Percentiles rank a stretch among this genome's conserved stretches.
Conservation (phyloP, 306 rosid species). For the apple (Malus domestica) region ASM211411v1 NC_041802.1:6608001-6608500, state of each 20-base stretch:
- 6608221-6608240: slow-evolving; percentile 78
- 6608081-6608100: slow-evolving; percentile 60
- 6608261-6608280: slow-evolving; percentile 66
- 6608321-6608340: slow-evolving; percentile 42
- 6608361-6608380: too few relatives aligned
- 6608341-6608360: too few relatives aligned
- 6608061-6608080: slow-evolving; percentile 68
- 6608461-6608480: too few relatives aligned
- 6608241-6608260: slow-evolving; percentile 76
- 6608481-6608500: too few relatives aligned
- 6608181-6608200: slow-evolving; percentile 66
- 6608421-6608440: too few relatives aligned
- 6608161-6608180: slow-evolving; percentile 73
- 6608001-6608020: slow-evolving; percentile 57
- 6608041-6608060: slow-evolving; percentile 81
- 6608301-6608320: slow-evolving; percentile 66
- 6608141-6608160: slow-evolving; percentile 63
- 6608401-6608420: too few relatives aligned
- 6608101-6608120: slow-evolving; percentile 50
- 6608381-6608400: too few relatives aligned
- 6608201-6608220: slow-evolving; percentile 44
- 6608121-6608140: slow-evolving; percentile 70
- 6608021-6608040: slow-evolving; percentile 80
- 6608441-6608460: too few relatives aligned
- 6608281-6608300: slow-evolving; percentile 84